These are phyloP conservation scores for Hemileccinum impolitum DNA, from an alignment of 768 basidiomycete species.

Conservation along the genomic window DNA sequence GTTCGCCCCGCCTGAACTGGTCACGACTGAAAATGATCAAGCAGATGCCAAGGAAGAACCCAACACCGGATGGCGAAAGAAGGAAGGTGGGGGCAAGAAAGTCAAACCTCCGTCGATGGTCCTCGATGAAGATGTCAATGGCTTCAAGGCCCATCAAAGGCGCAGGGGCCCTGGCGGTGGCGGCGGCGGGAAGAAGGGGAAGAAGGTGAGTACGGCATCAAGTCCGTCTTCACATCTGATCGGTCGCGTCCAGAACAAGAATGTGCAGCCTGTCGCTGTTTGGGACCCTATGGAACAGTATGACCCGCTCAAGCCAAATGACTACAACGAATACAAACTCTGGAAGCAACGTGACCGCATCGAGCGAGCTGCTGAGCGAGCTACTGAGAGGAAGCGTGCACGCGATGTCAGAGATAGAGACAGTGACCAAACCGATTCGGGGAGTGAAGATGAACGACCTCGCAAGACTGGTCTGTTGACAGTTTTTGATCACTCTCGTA, in stretches of 20 bases:
- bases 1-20: conserved; percentile 63
- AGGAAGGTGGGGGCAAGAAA: conserved; percentile 80
- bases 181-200: conserved; percentile 49
- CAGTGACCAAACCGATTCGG: conserved; percentile 65
- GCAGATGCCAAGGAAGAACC: conserved; percentile 26
- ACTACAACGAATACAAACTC: conserved; percentile 83
- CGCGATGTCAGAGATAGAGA: conserved; percentile 45
- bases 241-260: conserved; percentile 50
- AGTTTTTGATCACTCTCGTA: background rate
- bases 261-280: conserved; percentile 44
- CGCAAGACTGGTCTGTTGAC: conserved; percentile 58
- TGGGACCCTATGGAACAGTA: conserved; percentile 84
- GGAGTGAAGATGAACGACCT: conserved; percentile 63
- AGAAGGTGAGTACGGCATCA: conserved; percentile 47
- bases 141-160: conserved; percentile 63
- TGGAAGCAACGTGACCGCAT: conserved; percentile 77
- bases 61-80: conserved; percentile 36
- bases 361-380: conserved; percentile 59
- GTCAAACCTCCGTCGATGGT: conserved; percentile 90
- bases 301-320: conserved; percentile 81
- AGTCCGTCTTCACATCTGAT: conserved; percentile 1
- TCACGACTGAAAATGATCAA: conserved; percentile 29
- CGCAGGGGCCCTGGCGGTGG: conserved; percentile 48
- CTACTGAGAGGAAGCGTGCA: conserved; percentile 58
- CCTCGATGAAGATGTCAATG: conserved; percentile 85